These are phyloP conservation scores for Sclerotinia trifoliorum DNA, from an alignment of 2,329 filamentous ascomycete genomes.

Conservation along the genomic window DNA sequence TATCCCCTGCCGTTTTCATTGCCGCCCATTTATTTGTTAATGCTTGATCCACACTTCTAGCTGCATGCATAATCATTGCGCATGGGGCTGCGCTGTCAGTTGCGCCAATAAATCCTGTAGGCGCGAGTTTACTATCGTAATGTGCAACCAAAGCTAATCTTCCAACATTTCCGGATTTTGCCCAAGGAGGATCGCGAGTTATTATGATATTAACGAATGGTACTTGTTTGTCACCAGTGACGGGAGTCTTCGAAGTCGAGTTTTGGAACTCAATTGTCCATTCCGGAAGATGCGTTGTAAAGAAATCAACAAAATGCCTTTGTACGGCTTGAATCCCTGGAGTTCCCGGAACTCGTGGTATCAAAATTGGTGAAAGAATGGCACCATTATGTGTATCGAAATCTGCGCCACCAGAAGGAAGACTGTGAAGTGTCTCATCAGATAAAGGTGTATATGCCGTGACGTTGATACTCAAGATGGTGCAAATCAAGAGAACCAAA, in stretches of 20 bases:
- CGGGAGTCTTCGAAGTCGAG: slow-evolving; percentile 80
- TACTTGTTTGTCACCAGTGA: slow-evolving; percentile 65
- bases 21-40: slow-evolving; percentile 78
- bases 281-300: slow-evolving; percentile 66
- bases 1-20: slow-evolving; percentile 61
- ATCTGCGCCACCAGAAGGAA: slow-evolving; percentile 71
- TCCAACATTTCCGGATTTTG: slow-evolving; percentile 69
- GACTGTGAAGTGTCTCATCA: slow-evolving; percentile 67
- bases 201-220: slow-evolving; percentile 88
- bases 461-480: slow-evolving; percentile 27
- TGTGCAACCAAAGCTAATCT: slow-evolving; percentile 87
- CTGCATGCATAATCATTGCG: slow-evolving; percentile 86
- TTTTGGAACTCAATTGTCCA: slow-evolving; percentile 88
- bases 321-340: slow-evolving; percentile 70
- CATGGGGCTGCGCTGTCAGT: slow-evolving; percentile 93
- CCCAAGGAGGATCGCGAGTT: slow-evolving; percentile 83
- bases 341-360: slow-evolving; percentile 85
- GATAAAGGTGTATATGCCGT: slow-evolving; percentile 53
- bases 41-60: slow-evolving; percentile 74
- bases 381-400: slow-evolving; percentile 76
- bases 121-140: slow-evolving; percentile 81
- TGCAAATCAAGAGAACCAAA: slow-evolving; percentile 27
- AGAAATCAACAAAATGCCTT: slow-evolving; percentile 82
- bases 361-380: slow-evolving; percentile 82
- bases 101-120: slow-evolving; percentile 86